These are phyloP conservation scores for Sclerotinia sclerotiorum DNA, from an alignment of 2,329 filamentous ascomycete species.

Conservation along the genomic window DNA sequence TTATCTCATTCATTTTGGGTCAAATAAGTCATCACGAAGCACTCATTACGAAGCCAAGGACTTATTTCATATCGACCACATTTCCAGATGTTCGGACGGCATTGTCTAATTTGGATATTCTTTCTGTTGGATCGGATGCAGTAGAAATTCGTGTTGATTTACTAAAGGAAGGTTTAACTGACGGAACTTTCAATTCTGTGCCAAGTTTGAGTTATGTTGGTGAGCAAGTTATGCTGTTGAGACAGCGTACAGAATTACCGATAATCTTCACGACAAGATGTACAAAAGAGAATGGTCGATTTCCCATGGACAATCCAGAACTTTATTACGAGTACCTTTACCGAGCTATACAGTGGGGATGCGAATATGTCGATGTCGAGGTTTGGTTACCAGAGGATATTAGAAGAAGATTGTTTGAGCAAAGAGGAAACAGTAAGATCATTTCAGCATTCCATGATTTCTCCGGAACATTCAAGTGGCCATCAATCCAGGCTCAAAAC, in stretches of 20 bases:
- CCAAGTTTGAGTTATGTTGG: constrained; percentile 83
- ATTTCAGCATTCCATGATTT: constrained; percentile 94
- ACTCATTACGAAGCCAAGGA: constrained; percentile 73
- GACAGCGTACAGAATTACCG: constrained; percentile 82
- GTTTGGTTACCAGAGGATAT: constrained; percentile 81
- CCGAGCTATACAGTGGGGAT: constrained; percentile 82
- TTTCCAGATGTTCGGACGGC: constrained; percentile 83
- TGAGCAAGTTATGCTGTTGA: constrained; percentile 79
- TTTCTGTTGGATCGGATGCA: constrained; percentile 83
- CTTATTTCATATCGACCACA: constrained; percentile 83
- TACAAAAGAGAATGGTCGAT: constrained; percentile 77
- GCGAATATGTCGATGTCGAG: constrained; percentile 88
- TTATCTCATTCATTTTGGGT: constrained; percentile 75
- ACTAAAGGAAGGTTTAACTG: constrained; percentile 66
- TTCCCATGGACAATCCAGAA: constrained; percentile 76
- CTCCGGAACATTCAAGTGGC: constrained; percentile 81
- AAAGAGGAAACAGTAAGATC: constrained; percentile 76
- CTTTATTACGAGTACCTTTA: constrained; percentile 79
- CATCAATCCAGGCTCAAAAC: constrained; percentile 67
- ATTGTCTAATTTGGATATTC: constrained; percentile 79
- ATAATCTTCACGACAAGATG: constrained; percentile 87
- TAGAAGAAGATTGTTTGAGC: constrained; percentile 63
- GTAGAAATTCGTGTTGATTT: constrained; percentile 84
- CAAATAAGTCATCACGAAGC: constrained; percentile 77
- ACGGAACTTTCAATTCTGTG: constrained; percentile 62